Conservation (phyloP, 176 grass and related monocot species). For the Aegilops longissima region DNA sequence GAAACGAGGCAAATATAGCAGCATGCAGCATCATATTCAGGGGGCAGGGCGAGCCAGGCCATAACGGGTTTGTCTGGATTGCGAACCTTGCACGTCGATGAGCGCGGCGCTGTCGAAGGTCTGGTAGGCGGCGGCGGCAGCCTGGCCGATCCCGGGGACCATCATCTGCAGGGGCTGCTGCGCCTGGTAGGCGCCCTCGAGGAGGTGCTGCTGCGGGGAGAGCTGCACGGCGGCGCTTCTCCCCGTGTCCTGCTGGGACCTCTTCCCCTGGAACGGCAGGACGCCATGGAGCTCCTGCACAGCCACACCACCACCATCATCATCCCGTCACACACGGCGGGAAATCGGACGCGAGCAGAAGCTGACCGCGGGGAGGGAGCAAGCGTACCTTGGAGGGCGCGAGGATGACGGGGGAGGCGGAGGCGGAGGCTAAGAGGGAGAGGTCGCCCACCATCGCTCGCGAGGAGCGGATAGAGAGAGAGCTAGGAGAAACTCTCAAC, state of each 20-base stretch:
- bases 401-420: slow-evolving; percentile 39
- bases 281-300: slow-evolving; percentile 48
- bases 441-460: slow-evolving; percentile 46
- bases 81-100: slow-evolving; percentile 61
- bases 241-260: slow-evolving; percentile 33
- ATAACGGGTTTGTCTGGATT: background rate
- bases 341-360: background rate
- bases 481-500: no score
- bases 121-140: slow-evolving; percentile 22
- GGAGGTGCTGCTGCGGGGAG: slow-evolving; percentile 36
- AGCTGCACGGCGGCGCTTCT: slow-evolving; percentile 22
- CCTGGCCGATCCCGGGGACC: slow-evolving; percentile 26
- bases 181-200: slow-evolving; percentile 29
- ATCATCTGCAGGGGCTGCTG: slow-evolving; percentile 27
- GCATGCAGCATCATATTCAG: background rate
- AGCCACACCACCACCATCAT: background rate
- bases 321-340: background rate
- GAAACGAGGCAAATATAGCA: background rate
- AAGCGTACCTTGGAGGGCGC: slow-evolving; percentile 30
- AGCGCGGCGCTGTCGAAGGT: slow-evolving; percentile 47
- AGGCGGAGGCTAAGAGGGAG: slow-evolving; percentile 41
- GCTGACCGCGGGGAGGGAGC: accelerated
- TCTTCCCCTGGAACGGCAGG: slow-evolving; percentile 41
- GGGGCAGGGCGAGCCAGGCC: background rate
- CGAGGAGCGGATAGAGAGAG: slow-evolving; percentile 4